These are phyloP conservation scores for Tolypocladium capitatum DNA, from an alignment of 2,329 filamentous ascomycete genomes.

Conservation along the genomic window DNA sequence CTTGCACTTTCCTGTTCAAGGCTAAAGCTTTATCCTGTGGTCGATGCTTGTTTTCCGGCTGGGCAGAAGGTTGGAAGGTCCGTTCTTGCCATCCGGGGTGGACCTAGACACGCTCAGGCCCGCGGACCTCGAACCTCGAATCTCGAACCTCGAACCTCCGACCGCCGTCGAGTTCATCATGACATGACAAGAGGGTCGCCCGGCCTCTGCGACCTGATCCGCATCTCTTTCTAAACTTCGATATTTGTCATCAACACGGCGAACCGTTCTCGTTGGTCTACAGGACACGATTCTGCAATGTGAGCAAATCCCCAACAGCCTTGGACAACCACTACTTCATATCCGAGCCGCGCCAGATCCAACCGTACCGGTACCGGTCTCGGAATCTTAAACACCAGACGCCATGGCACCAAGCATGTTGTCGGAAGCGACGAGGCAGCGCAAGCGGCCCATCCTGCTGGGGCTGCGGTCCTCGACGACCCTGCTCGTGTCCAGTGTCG, in stretches of 20 bases:
- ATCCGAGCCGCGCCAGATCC: background rate
- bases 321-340: background rate
- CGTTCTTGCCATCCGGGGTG: background rate
- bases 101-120: background rate
- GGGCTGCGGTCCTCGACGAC: conserved; percentile 17
- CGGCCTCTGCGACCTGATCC: background rate
- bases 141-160: background rate
- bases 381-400: background rate
- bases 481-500: conserved; percentile 18
- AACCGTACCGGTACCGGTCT: no score
- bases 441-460: conserved; percentile 15
- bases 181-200: background rate
- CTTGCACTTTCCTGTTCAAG: background rate
- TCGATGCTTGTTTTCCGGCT: background rate
- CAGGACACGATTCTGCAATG: background rate
- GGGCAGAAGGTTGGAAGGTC: background rate
- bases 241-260: background rate
- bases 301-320: background rate
- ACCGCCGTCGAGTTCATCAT: background rate
- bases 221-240: background rate
- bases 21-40: no score
- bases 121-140: background rate
- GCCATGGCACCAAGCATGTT: conserved; percentile 8
- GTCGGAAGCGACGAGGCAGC: conserved; percentile 4
- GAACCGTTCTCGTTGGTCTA: background rate